phyloP scores from a whole-genome alignment of 371 early-diverging fungal species.

The Mortierella sp. region DNA sequence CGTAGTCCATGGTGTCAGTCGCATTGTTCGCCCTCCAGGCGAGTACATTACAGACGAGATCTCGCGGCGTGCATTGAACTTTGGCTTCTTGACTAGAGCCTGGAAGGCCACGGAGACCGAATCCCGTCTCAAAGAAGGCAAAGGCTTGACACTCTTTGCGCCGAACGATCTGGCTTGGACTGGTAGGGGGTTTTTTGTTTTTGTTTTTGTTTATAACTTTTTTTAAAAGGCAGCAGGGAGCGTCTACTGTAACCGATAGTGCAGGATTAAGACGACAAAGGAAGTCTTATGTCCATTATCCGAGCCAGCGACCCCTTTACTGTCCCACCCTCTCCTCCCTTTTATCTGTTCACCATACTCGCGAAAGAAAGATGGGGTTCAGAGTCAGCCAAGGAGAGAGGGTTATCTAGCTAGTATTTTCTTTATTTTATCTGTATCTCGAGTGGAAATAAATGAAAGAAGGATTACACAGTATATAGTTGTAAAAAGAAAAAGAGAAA shows the following conservation, averaged over 20 bases:
- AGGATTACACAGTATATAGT: no score
- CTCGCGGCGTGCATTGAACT: slow-evolving; percentile 17
- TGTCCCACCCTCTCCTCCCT: background rate
- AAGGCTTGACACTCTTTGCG: slow-evolving; percentile 39
- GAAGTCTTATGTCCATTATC: no score
- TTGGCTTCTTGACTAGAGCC: slow-evolving; percentile 22
- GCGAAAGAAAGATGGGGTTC: no score
- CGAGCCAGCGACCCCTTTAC: no score
- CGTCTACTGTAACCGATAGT: no score
- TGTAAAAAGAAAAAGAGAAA: no score
- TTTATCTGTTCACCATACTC: no score
- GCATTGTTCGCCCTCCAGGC: slow-evolving; percentile 36
- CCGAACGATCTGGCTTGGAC: slow-evolving; percentile 39
- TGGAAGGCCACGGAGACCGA: slow-evolving; percentile 34
- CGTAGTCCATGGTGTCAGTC: slow-evolving; percentile 38
- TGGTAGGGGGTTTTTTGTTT: slow-evolving; percentile 15
- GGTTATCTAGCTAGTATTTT: no score
- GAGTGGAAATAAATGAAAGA: no score
- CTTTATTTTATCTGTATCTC: no score
- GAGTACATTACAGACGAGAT: slow-evolving; percentile 36
- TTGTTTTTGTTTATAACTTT: background rate
- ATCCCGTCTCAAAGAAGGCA: slow-evolving; percentile 26
- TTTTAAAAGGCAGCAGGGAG: background rate
- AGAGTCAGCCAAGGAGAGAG: no score
- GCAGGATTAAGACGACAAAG: no score